phyloP scores from a whole-genome alignment of 2,329 filamentous ascomycete genomes.

The Xylaria sp. region DNA sequence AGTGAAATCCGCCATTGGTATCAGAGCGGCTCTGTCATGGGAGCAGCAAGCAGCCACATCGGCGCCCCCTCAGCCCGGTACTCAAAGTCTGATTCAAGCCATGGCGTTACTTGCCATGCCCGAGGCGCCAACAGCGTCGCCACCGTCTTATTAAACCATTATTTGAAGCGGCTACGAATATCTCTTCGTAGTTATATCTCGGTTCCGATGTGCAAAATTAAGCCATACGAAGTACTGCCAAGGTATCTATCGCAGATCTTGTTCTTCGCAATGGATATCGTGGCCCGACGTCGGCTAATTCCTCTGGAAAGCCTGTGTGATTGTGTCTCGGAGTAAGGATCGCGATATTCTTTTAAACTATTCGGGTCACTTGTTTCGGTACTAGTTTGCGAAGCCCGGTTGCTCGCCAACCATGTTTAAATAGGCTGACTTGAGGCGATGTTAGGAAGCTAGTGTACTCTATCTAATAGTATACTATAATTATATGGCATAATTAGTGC shows the following conservation, averaged over 20 bases:
- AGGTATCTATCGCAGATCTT: not conserved
- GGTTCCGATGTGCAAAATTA: not conserved
- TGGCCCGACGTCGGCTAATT: not conserved
- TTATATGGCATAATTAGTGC: not conserved
- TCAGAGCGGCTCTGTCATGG: conserved; percentile 33
- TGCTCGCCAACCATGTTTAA: not conserved
- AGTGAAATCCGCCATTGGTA: conserved; percentile 34
- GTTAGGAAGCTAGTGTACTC: not conserved
- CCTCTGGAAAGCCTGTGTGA: not conserved
- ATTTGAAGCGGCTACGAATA: not conserved
- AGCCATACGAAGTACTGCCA: not conserved
- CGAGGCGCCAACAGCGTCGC: not conserved
- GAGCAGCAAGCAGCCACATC: conserved; percentile 18
- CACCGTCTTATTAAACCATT: conserved; percentile 1
- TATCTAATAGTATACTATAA: not conserved
- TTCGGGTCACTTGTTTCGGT: conserved; percentile 13
- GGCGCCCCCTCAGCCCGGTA: conserved; percentile 11
- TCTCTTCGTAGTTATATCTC: not conserved
- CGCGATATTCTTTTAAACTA: not conserved
- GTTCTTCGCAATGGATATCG: not conserved
- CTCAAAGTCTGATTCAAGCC: conserved; percentile 20
- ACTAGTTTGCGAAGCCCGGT: conserved; percentile 28
- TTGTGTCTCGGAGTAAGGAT: not conserved
- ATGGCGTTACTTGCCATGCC: conserved; percentile 16
- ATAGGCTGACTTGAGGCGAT: not conserved